These are phyloP conservation scores for Nannizziopsis arthrosporioides DNA, from an alignment of 2,329 filamentous ascomycete species.

Conservation along the genomic window DNA sequence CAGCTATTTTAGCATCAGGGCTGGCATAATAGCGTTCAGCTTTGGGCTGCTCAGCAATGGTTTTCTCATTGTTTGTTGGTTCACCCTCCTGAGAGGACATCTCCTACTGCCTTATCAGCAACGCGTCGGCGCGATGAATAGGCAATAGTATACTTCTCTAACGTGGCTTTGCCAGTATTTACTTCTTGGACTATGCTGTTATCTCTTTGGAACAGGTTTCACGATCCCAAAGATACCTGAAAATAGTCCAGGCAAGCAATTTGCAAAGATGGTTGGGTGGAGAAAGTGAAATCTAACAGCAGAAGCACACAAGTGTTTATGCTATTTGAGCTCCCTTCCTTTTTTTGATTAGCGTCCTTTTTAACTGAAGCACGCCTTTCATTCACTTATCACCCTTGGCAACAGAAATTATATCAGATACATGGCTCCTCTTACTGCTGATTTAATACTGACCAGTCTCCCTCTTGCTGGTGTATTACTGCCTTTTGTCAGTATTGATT, in stretches of 20 bases:
- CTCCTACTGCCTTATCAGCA: conserved; percentile 1
- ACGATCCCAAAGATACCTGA: neutral
- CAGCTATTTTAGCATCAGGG: no score
- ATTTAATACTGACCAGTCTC: no score
- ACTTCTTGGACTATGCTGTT: no score
- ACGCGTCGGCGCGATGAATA: neutral
- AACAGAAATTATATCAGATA: neutral
- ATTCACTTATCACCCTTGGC: conserved; percentile 3
- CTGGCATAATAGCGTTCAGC: no score
- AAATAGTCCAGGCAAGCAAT: neutral
- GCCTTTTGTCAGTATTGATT: no score
- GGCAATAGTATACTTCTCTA: neutral
- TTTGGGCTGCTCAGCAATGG: neutral
- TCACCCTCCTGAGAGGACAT: neutral
- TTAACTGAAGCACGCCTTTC: neutral
- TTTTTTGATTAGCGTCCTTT: conserved; percentile 10
- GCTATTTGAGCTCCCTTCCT: conserved; percentile 2
- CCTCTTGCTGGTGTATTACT: no score
- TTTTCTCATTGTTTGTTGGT: neutral
- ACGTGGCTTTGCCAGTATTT: neutral
- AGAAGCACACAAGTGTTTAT: conserved; percentile 6
- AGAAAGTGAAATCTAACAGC: conserved; percentile 3
- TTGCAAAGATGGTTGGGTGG: neutral
- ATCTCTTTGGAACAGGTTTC: neutral
- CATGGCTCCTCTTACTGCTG: no score